Evolutionary conservation across 1,284 basidiomycete genomes (phyloP), one percentile per base, ranked within the genome.

Genomic region (Puccinia triticina): DNA sequence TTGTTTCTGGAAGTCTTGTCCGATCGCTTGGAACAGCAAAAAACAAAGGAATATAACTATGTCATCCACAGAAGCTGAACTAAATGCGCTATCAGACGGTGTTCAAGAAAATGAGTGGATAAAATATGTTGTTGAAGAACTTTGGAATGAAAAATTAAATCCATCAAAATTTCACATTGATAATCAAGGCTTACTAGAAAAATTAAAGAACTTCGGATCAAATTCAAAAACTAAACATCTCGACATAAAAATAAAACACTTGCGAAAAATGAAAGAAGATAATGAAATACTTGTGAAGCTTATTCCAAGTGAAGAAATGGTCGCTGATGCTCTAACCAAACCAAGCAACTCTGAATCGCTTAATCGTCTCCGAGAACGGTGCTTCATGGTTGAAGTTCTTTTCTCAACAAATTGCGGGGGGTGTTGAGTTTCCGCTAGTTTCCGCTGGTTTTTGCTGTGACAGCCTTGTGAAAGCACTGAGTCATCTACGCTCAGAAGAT

Each of bases 181-280:
- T 29, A 67, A 67, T 40, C 18, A 67, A 40, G 64, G 64, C 2
- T 7, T 67, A 1, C 34, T 67, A 23, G 64, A 67, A 43, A 67
- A 67, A 18, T n/a, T 67, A 23, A 67, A 67, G n/a, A 37, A 67
- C n/a, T 67, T 40, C 40, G 64, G 64, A 3, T 67, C 64, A 67
- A 67, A 67, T 40, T 67, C 64, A 40, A 43, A 43, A 43, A 43
- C 40, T 7, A 43, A 43, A 43, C 40, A 43, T 12, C 12, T 43
- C 4, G 40, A 53, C 16, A 53, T 53, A 7, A 67, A 67, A 40
- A 67, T 23, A 2, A 67, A 67, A n/a, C 64, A 67, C 12, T 29
- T 67, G 32, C 14, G n/a, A 29, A n/a, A 64, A 29, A 16, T 64
- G 59, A 32, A 64, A 26, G 3, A 64, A 18, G n/a, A 53, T 53